phyloP scores from a whole-genome alignment of 75 land plant species.

The Cunninghamia lanceolata region DNA sequence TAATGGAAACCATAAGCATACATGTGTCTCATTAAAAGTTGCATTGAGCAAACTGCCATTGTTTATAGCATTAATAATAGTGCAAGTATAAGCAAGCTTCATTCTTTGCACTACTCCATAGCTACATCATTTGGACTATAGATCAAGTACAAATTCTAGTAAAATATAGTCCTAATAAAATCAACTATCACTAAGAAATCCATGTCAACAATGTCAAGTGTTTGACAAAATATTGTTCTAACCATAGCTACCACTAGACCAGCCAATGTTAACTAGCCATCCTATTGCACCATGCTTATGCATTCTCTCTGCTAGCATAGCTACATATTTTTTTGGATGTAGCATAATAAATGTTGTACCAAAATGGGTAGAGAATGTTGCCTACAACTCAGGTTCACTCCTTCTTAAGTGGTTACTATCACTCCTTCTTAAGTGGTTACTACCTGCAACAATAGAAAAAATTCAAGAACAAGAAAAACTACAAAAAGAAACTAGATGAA shows the following conservation, averaged over 20 bases:
- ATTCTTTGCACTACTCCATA: conserved; percentile 24
- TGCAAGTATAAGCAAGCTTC: conserved; percentile 23
- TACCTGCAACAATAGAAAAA: not conserved
- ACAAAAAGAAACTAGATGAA: not conserved
- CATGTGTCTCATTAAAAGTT: conserved; percentile 12
- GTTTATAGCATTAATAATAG: conserved; percentile 23
- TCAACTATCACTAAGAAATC: not conserved
- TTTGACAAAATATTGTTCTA: not conserved
- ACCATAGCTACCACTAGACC: conserved; percentile 21
- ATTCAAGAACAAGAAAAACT: not conserved
- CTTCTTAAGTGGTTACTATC: conserved; percentile 22
- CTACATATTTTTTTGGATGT: conserved; percentile 18
- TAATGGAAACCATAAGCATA: not conserved
- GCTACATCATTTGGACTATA: not conserved
- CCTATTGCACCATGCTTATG: conserved; percentile 13
- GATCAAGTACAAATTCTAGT: not conserved
- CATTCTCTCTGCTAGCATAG: conserved; percentile 20
- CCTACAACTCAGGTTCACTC: conserved; percentile 18
- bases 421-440: conserved; percentile 25
- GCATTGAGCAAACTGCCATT: conserved; percentile 21
- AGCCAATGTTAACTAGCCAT: conserved; percentile 21
- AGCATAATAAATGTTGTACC: conserved; percentile 20
- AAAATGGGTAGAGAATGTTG: conserved; percentile 23
- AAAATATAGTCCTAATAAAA: not conserved
- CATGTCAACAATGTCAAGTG: not conserved